These are phyloP conservation scores for Anthostomella pinea DNA, from an alignment of 2,329 filamentous ascomycete genomes.

Conservation along the genomic window DNA sequence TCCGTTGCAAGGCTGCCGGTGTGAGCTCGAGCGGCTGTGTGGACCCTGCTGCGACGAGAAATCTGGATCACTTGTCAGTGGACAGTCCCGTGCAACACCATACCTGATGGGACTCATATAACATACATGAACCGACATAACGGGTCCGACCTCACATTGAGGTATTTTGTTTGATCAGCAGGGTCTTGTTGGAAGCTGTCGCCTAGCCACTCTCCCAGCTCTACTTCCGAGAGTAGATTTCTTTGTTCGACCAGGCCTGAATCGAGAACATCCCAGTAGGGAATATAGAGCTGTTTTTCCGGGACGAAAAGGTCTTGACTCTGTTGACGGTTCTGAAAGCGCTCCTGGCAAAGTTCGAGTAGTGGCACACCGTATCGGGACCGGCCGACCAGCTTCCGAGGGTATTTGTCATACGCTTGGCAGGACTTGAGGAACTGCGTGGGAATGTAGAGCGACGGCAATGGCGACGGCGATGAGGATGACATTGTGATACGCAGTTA, in stretches of 20 bases:
- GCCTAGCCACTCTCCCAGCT: neutral
- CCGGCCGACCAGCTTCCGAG: neutral
- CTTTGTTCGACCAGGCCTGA: neutral
- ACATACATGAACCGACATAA: neutral
- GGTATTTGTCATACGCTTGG: neutral
- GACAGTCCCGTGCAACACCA: neutral
- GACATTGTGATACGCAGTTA: neutral
- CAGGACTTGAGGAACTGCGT: neutral
- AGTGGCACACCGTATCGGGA: neutral
- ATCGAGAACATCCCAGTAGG: neutral
- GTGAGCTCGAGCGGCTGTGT: conserved; percentile 10
- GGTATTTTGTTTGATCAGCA: neutral
- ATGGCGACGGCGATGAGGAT: neutral
- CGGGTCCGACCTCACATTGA: neutral
- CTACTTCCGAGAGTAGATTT: neutral
- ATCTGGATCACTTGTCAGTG: neutral
- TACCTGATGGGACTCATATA: neutral
- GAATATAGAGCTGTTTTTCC: neutral
- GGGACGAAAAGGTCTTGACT: neutral
- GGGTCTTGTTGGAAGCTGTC: neutral
- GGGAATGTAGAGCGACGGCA: no score
- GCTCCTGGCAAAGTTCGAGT: neutral
- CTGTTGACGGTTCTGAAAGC: neutral
- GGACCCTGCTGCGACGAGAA: neutral
- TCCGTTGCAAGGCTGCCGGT: conserved; percentile 16